A percentile compares a stretch with the other conserved stretches of the same genome.
phyloP scores from a whole-genome alignment of 1,284 basidiomycete species.

The Tilletia indica region DNA sequence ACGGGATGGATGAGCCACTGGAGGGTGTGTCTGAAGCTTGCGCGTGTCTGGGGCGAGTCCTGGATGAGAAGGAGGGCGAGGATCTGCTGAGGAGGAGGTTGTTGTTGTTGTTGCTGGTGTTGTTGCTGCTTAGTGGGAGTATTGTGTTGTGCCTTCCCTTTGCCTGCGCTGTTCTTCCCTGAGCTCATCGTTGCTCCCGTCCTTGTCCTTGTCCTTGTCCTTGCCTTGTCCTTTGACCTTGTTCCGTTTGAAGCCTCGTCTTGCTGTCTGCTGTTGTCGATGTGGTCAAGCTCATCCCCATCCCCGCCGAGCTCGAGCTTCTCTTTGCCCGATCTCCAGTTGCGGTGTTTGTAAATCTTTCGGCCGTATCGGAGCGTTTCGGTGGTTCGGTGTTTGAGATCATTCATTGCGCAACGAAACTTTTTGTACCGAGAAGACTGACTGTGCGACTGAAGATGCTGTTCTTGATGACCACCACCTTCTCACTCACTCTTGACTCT shows the following conservation, averaged over 20 bases:
- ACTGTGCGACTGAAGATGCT: too few species aligned
- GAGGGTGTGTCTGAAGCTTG: slow-evolving; percentile 5
- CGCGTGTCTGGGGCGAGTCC: neutral
- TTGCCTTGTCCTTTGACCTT: too few species aligned
- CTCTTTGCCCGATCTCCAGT: neutral
- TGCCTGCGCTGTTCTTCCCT: neutral
- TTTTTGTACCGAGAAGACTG: too few species aligned
- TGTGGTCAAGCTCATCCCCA: neutral
- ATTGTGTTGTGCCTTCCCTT: too few species aligned
- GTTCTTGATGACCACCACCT: too few species aligned
- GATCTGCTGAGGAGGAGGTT: neutral
- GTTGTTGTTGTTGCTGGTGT: neutral
- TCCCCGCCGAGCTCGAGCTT: neutral
- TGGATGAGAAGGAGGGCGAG: slow-evolving; percentile 5
- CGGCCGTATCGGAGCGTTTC: too few species aligned
- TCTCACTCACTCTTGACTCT: too few species aligned
- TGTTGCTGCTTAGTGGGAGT: neutral
- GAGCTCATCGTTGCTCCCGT: neutral
- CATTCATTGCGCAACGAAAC: too few species aligned
- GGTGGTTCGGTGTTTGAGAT: neutral
- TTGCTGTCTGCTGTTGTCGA: neutral
- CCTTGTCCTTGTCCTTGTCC: neutral
- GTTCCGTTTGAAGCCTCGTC: too few species aligned
- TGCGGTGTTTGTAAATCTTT: too few species aligned
- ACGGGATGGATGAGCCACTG: slow-evolving; percentile 8